Evolutionary conservation across 768 basidiomycete genomes (phyloP), one percentile per base, ranked within the genome.

Genomic region (Mycena olivaceomarginata): DNA sequence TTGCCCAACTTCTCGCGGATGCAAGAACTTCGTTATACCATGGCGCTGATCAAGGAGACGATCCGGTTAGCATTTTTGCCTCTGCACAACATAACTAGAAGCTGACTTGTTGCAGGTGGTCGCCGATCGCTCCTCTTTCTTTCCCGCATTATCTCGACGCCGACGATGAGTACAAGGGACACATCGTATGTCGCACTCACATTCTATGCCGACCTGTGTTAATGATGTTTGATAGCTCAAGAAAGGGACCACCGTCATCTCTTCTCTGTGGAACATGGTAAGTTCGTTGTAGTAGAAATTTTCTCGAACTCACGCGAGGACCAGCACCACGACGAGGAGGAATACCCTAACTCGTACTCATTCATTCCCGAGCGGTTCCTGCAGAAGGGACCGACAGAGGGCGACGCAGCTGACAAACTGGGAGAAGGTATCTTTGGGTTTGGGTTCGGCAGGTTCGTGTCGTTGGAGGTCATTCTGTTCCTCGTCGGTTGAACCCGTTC

Each of bases 181-280:
- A 45, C 13, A 10, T 11, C 43, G 69, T 70, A 60, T 31, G 56
- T n/a, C 10, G 59, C 48, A 18, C 10, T 40, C n/a, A 7, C n/a
- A 10, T 20, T 45, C 16, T 25, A 4, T 13, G 9, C 10, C 8
- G n/a, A 5, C 3, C 16, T 46, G 22, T 15, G 12, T 25, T 7
- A 16, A 31, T 31, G 16, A 59, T 40, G 3, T 11, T 31, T 45
- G 43, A 12, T 48, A 70, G 69, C 60, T 70, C 39, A 39, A 40
- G 4, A 70, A 70, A 60, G 69, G 67, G 0, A 68, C 67, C 18
- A 68, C 39, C 4, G 67, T 68, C 39, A 68, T 68, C 16, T 41
- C 67, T 40, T 56, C 16, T 13, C 13, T 68, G 4, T 68, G 67
- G 70, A 71, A 71, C 70, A 71, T 71, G 70, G 70, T 71, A n/a